Conservation (phyloP, 2,329 filamentous ascomycete species). For the Rutstroemia sp. region DNA sequence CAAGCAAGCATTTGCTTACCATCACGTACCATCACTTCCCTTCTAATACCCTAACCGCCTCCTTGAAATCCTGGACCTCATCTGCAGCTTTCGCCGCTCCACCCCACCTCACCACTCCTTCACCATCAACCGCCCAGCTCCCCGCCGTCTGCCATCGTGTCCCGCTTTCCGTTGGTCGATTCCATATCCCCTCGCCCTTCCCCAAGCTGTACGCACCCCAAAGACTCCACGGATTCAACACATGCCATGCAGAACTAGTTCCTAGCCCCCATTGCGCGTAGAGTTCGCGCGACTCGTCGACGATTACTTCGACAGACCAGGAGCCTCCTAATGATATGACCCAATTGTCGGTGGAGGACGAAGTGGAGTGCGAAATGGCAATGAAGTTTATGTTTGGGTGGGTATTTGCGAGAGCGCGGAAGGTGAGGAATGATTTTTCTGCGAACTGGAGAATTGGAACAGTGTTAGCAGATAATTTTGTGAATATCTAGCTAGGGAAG, state of each 20-base stretch:
- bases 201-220: conserved; percentile 51
- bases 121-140: conserved; percentile 51
- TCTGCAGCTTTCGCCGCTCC: conserved; percentile 41
- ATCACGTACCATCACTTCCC: background rate
- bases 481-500: background rate
- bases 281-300: conserved; percentile 51
- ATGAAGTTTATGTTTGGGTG: conserved; percentile 48
- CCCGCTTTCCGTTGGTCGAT: conserved; percentile 57
- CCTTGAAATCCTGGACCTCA: conserved; percentile 46
- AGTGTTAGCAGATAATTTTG: background rate
- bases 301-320: conserved; percentile 46
- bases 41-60: conserved; percentile 25
- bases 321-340: conserved; percentile 20
- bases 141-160: conserved; percentile 62
- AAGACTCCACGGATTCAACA: conserved; percentile 51
- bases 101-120: conserved; percentile 47
- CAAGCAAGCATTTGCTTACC: too few species aligned
- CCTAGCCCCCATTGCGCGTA: conserved; percentile 63
- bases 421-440: conserved; percentile 54
- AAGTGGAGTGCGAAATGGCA: conserved; percentile 54
- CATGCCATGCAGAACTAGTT: conserved; percentile 49
- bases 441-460: conserved; percentile 32
- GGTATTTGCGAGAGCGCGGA: conserved; percentile 44
- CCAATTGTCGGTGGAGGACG: conserved; percentile 44
- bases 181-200: conserved; percentile 58